A percentile compares a stretch with the other conserved stretches of the same genome.
These are phyloP conservation scores for Calocera viscosa DNA, from an alignment of 768 basidiomycete genomes.

Conservation along the genomic window DNA sequence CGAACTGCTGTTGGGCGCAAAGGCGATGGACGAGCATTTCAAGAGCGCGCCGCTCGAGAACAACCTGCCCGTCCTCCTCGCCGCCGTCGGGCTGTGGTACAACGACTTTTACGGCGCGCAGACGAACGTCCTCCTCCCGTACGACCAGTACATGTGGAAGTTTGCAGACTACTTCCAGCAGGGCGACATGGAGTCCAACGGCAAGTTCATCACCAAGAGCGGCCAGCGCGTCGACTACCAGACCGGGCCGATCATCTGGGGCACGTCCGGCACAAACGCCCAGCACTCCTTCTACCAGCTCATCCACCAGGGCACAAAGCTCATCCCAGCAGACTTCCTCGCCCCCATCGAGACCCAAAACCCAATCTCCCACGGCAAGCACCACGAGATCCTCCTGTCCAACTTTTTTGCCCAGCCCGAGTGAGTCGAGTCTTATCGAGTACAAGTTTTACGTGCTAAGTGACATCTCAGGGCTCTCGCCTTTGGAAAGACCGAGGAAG, in stretches of 20 bases:
- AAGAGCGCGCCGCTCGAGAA: slow-evolving; percentile 72
- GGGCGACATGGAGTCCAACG: slow-evolving; percentile 99
- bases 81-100: slow-evolving; percentile 91
- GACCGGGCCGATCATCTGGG: slow-evolving; percentile 99
- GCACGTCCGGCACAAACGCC: slow-evolving; percentile 93
- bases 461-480: slow-evolving; percentile 55
- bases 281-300: slow-evolving; percentile 99
- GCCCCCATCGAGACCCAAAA: slow-evolving; percentile 84
- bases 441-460: background rate
- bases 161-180: slow-evolving; percentile 99
- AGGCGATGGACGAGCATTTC: slow-evolving; percentile 98
- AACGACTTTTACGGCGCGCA: slow-evolving; percentile 97
- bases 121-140: slow-evolving; percentile 88
- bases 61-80: slow-evolving; percentile 86
- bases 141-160: slow-evolving; percentile 98
- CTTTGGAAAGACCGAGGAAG: slow-evolving; percentile 89
- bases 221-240: slow-evolving; percentile 90
- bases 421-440: no score
- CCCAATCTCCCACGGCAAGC: slow-evolving; percentile 73
- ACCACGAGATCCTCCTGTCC: slow-evolving; percentile 92
- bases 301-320: slow-evolving; percentile 84
- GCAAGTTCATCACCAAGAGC: slow-evolving; percentile 89
- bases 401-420: slow-evolving; percentile 99
- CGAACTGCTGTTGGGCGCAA: slow-evolving; percentile 77
- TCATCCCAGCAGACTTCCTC: slow-evolving; percentile 85